phyloP scores from a whole-genome alignment of 805 yeast genomes.

The Phaffomyces thermotolerans region DNA sequence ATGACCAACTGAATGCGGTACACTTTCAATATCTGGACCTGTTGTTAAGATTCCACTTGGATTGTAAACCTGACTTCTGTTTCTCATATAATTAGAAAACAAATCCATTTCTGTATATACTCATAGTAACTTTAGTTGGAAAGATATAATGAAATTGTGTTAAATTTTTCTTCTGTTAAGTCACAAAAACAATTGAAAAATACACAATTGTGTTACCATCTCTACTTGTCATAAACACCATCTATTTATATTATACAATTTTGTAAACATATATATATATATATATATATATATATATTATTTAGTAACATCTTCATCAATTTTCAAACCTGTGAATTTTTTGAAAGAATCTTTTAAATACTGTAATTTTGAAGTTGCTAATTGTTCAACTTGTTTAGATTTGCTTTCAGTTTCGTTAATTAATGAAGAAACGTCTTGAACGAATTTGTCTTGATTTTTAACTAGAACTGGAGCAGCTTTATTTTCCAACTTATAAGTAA shows the following conservation, averaged over 20 bases:
- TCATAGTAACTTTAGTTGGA: too few relatives aligned
- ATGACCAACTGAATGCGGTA: constrained; percentile 6
- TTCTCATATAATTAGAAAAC: too few relatives aligned
- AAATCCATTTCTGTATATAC: too few relatives aligned
- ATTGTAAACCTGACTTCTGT: constrained; percentile 7
- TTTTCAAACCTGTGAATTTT: constrained; percentile 57
- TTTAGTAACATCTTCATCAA: constrained; percentile 55
- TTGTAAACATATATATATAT: too few relatives aligned
- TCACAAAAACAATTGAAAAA: background rate
- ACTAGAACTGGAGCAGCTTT: constrained; percentile 57
- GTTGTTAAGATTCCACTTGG: constrained; percentile 15
- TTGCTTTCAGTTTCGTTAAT: constrained; percentile 34
- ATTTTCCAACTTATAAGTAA: constrained; percentile 56
- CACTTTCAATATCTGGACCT: constrained; percentile 4
- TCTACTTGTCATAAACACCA: background rate
- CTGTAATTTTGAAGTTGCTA: constrained; percentile 21
- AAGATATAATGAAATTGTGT: too few relatives aligned
- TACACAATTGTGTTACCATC: too few relatives aligned
- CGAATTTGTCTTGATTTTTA: constrained; percentile 46
- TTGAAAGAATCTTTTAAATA: constrained; percentile 27
- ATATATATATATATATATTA: too few relatives aligned
- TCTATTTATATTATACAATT: background rate
- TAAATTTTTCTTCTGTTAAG: background rate
- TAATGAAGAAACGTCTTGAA: constrained; percentile 38
- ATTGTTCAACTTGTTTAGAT: constrained; percentile 22